phyloP scores from a whole-genome alignment of 1,284 basidiomycete genomes.

The Heterobasidion occidentale region DNA sequence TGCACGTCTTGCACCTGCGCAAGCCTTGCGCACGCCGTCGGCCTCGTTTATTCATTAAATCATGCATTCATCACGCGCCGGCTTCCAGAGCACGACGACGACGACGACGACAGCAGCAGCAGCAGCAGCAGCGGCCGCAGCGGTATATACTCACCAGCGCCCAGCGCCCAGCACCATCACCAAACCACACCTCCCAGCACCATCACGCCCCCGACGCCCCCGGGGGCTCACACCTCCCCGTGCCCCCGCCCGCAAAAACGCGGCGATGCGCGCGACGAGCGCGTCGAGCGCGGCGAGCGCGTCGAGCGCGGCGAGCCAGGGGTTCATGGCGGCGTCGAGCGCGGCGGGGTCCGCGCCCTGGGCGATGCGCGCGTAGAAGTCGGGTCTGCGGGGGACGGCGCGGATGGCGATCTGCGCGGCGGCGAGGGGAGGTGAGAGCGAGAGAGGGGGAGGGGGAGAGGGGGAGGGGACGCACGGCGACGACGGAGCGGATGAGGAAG shows the following conservation, averaged over 20 bases:
- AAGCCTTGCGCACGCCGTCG: too few species aligned
- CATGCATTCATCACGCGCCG: too few species aligned
- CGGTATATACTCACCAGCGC: too few species aligned
- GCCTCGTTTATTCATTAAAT: too few species aligned
- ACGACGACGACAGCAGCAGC: too few species aligned
- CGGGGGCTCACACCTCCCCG: conserved; percentile 46
- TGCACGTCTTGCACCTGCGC: too few species aligned
- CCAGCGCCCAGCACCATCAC: too few species aligned
- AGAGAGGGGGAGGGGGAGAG: background rate
- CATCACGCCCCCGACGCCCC: too few species aligned
- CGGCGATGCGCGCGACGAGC: conserved; percentile 60
- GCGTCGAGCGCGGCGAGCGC: too few species aligned
- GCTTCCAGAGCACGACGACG: too few species aligned
- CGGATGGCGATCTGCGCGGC: conserved; percentile 78
- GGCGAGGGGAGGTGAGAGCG: background rate
- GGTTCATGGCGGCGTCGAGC: conserved; percentile 66
- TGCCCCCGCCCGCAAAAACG: conserved; percentile 63
- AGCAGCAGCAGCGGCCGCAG: too few species aligned
- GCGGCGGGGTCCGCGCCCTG: conserved; percentile 76
- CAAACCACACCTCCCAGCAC: too few species aligned
- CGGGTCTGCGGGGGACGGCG: conserved; percentile 81
- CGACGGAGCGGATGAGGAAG: conserved; percentile 79
- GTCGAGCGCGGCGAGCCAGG: conserved; percentile 80
- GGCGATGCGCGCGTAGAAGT: conserved; percentile 80
- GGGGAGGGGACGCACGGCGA: conserved; percentile 64